Percentiles rank a stretch among this genome's conserved stretches.
Conservation (phyloP, 331 rosid genomes). For the Erythrophleum ivorense region DNA sequence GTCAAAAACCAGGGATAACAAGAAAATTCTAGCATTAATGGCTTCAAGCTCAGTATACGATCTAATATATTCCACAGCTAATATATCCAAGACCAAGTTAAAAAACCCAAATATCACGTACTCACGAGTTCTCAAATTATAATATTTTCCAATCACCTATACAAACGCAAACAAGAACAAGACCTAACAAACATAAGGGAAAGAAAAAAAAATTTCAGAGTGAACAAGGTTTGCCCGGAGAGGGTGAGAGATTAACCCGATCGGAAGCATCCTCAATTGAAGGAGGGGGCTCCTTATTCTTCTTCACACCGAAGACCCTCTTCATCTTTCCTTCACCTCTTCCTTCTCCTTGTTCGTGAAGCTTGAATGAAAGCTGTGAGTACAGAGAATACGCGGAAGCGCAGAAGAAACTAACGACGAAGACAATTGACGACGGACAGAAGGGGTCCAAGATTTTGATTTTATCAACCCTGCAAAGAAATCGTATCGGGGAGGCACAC, state of each 20-base stretch:
- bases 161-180: not conserved
- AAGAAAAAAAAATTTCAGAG: not conserved
- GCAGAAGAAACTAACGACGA: not conserved
- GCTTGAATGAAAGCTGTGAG: not conserved
- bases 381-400: not conserved
- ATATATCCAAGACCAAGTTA: not conserved
- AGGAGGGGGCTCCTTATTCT: slow-evolving; percentile 92
- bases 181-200: not conserved
- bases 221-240: not conserved
- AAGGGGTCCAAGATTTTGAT: not conserved
- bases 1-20: not conserved
- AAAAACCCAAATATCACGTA: not conserved
- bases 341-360: not conserved
- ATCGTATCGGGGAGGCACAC: not conserved
- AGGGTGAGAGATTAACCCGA: slow-evolving; percentile 51
- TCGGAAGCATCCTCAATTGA: slow-evolving; percentile 83
- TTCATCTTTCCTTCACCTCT: slow-evolving; percentile 53
- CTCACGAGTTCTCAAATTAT: not conserved
- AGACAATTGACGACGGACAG: not conserved
- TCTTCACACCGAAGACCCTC: slow-evolving; percentile 86
- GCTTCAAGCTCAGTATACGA: not conserved
- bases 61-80: not conserved
- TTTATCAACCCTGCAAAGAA: not conserved
- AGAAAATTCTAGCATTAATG: not conserved
- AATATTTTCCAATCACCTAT: not conserved